Conservation (phyloP, 306 rosid genomes). For the Pachyrhizus erosus region DNA sequence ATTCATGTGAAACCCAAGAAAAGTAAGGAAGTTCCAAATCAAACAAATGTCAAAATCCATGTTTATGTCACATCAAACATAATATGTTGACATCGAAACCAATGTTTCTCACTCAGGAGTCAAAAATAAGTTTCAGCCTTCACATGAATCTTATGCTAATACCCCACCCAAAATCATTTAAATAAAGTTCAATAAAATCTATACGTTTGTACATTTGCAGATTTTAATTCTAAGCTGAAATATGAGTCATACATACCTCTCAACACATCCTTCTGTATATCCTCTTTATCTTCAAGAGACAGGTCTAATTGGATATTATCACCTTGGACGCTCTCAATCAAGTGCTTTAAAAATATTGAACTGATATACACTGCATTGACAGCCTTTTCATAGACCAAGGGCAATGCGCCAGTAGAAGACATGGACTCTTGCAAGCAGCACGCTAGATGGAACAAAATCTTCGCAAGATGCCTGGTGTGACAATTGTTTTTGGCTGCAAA, state of each 20-base stretch:
- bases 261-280: slow-evolving; percentile 55
- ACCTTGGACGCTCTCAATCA: slow-evolving; percentile 71
- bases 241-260: slow-evolving; percentile 56
- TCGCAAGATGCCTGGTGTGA: slow-evolving; percentile 87
- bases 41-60: slow-evolving; percentile 20
- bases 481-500: slow-evolving; percentile 81
- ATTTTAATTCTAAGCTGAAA: slow-evolving; percentile 28
- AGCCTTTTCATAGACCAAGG: slow-evolving; percentile 75
- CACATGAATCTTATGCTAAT: slow-evolving; percentile 25
- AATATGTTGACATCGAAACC: background rate
- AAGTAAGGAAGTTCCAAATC: slow-evolving; percentile 15
- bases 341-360: slow-evolving; percentile 82
- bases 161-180: slow-evolving; percentile 13
- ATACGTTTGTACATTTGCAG: background rate
- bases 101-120: slow-evolving; percentile 8
- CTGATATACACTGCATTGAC: slow-evolving; percentile 83
- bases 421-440: slow-evolving; percentile 81
- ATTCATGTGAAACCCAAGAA: slow-evolving; percentile 16
- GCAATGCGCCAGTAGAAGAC: slow-evolving; percentile 66
- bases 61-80: slow-evolving; percentile 9
- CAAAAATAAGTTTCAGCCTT: slow-evolving; percentile 23
- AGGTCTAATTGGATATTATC: slow-evolving; percentile 64
- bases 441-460: slow-evolving; percentile 87
- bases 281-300: slow-evolving; percentile 70
- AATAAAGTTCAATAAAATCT: slow-evolving; percentile 10